These are phyloP conservation scores for Leccinum variicolor DNA, from an alignment of 768 basidiomycete genomes.

Conservation along the genomic window DNA sequence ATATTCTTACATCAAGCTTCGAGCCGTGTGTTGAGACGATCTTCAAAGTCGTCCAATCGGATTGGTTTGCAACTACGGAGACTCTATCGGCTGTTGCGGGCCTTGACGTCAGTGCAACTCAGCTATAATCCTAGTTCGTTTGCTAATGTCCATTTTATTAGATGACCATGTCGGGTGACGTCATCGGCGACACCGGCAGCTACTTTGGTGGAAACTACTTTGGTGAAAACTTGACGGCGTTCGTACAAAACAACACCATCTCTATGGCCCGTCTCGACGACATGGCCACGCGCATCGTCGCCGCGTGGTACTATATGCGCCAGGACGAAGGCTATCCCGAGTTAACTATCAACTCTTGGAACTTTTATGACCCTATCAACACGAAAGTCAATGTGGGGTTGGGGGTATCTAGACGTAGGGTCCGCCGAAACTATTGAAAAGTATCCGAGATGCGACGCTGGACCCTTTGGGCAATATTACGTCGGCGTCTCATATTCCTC, in stretches of 20 bases:
- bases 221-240: conserved; percentile 54
- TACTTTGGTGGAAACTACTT: conserved; percentile 39
- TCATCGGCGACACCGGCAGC: conserved; percentile 34
- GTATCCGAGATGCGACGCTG: no score
- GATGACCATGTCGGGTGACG: conserved; percentile 76
- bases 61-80: conserved; percentile 57
- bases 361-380: conserved; percentile 28
- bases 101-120: conserved; percentile 47
- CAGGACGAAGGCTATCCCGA: conserved; percentile 31
- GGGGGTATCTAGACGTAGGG: background rate
- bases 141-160: conserved; percentile 20
- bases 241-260: conserved; percentile 60
- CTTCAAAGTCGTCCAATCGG: conserved; percentile 46
- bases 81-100: conserved; percentile 53
- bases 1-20: background rate
- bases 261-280: conserved; percentile 57
- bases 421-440: no score
- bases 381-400: conserved; percentile 49
- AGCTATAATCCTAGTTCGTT: no score
- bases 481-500: background rate
- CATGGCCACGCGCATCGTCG: conserved; percentile 69
- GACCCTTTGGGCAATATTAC: background rate
- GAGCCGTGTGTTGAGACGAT: background rate
- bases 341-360: conserved; percentile 26
- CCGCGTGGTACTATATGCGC: conserved; percentile 49